Conservation (phyloP, 768 basidiomycete genomes). For the Dioszegia aurantiaca region DNA sequence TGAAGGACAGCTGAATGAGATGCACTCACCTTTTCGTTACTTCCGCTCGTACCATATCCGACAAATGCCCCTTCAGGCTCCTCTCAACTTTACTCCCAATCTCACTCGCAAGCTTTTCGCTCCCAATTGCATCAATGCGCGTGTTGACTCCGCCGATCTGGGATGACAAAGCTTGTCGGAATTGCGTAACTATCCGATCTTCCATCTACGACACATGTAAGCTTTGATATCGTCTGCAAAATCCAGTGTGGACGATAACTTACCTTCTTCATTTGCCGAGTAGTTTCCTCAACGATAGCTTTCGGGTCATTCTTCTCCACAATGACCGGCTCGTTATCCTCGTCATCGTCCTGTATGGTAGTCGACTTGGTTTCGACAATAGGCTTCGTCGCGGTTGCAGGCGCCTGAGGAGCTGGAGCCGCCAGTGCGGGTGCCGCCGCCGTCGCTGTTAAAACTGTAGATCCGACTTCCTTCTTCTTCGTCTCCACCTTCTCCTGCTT, state of each 20-base stretch:
- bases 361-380: neutral
- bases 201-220: slow-evolving; percentile 27
- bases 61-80: slow-evolving; percentile 24
- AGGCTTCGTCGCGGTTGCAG: too few species aligned
- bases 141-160: slow-evolving; percentile 22
- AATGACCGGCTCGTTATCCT: slow-evolving; percentile 12
- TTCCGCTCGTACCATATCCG: slow-evolving; percentile 17
- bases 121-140: slow-evolving; percentile 25
- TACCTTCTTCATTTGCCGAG: slow-evolving; percentile 31
- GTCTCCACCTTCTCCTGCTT: slow-evolving; percentile 2
- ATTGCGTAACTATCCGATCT: slow-evolving; percentile 26
- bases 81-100: slow-evolving; percentile 27
- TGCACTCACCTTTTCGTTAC: slow-evolving; percentile 32
- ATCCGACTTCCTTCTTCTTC: too few species aligned
- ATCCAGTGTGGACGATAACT: neutral
- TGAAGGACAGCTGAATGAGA: neutral
- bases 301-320: slow-evolving; percentile 13
- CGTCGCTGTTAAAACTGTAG: too few species aligned
- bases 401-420: neutral
- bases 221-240: neutral
- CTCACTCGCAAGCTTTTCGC: slow-evolving; percentile 23
- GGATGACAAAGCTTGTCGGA: slow-evolving; percentile 27
- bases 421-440: too few species aligned
- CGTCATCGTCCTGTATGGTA: neutral
- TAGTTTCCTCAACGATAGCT: slow-evolving; percentile 12